Base-by-base conservation (phyloP, 139 green algal species). In the Tetraselmis chui region DNA sequence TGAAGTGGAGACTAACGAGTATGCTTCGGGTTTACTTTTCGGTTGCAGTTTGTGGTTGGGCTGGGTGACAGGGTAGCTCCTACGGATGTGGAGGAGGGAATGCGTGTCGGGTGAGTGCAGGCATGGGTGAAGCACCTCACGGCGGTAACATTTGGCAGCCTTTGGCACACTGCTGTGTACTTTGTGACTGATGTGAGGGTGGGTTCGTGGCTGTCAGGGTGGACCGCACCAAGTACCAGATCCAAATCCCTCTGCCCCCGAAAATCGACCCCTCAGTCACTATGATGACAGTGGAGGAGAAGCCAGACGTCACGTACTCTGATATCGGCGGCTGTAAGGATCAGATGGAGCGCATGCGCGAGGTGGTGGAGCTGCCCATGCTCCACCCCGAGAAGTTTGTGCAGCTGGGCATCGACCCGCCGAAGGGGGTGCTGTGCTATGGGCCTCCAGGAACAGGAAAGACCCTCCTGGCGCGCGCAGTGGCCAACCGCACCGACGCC, bases 271-370 rank as follows among this genome's bases (percentile, higher is more conserved):
- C 97, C 30, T 95, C 85, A 76, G 97, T 99, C 23, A 99, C 97
- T 32, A 99, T 99, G 97, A 99, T 99, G 97, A 99, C 95, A 1
- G 97, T 99, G 76, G 96, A 99, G 88, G 95, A 98, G 93, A 99
- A 99, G 90, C 96, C 96, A 1, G 95, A 99, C 82, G 91, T 99
- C 59, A 98, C 95, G 1, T 98, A 98, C 90, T 82, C 80, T 1
- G 82, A 99, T 87, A 97, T 99, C 58, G 96, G 96, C 59, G 96
- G 96, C 28, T 93, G 85, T 89, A 99, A 99, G 91, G 96, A 99
- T 84, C 96, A 99, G 89, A 97, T 97, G 26, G 96, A 99, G 81
- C 97, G 96, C 89, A 97, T 99, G 94, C 88, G 93, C 5, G 94
- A 97, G 84, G 92, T 99, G 32, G 96, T 99, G 75, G 96, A 99